phyloP scores from a whole-genome alignment of 2,329 filamentous ascomycete genomes.

The Trichoderma cornu-damae region DNA sequence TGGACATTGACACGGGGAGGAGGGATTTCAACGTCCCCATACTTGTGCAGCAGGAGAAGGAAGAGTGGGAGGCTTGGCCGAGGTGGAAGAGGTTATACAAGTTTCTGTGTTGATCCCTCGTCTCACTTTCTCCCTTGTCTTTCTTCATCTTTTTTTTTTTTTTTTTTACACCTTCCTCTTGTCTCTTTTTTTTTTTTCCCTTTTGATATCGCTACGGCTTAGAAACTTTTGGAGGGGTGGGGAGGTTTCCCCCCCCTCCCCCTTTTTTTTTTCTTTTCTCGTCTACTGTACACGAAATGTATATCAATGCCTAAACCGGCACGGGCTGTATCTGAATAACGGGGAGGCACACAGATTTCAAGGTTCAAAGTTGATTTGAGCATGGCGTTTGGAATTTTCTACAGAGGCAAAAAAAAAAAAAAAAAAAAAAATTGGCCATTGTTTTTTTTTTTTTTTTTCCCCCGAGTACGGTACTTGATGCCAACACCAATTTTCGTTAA shows the following conservation, averaged over 20 bases:
- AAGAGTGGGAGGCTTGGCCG: slow-evolving; percentile 68
- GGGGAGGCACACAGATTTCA: background rate
- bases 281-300: background rate
- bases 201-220: too few relatives aligned
- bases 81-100: slow-evolving; percentile 72
- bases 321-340: background rate
- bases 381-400: slow-evolving; percentile 10
- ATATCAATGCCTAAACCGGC: too few relatives aligned
- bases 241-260: too few relatives aligned
- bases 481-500: background rate
- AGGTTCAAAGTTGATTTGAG: slow-evolving; percentile 1
- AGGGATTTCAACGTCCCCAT: slow-evolving; percentile 77
- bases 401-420: background rate
- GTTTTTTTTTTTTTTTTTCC: too few relatives aligned
- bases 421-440: background rate
- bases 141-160: background rate
- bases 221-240: too few relatives aligned
- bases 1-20: slow-evolving; percentile 83
- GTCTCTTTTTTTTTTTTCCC: background rate
- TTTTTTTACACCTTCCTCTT: background rate
- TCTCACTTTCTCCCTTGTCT: background rate
- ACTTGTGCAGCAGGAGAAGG: slow-evolving; percentile 71
- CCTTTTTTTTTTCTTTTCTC: background rate
- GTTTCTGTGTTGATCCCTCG: slow-evolving; percentile 55
- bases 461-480: too few relatives aligned